Evolutionary conservation across 345 rosid species (phyloP), one percentile per base, ranked within the genome.

Genomic region (Populus nigra): DNA sequence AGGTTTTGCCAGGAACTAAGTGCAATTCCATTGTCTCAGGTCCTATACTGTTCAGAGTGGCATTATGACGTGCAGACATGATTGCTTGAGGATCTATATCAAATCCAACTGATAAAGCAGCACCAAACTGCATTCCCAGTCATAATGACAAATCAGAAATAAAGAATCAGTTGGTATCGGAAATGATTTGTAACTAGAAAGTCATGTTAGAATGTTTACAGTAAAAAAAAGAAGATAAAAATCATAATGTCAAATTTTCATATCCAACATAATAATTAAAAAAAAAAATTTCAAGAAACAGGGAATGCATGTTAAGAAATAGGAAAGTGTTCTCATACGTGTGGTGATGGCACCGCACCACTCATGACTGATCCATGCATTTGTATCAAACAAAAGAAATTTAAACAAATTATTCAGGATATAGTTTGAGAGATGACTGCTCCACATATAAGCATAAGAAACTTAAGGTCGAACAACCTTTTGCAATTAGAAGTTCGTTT

Each of bases 31-130:
- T 79, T 73, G 63, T 84, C 77, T 89, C 89, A 36, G 88, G 81
- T 38, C 53, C 83, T 74, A 92, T 85, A 75, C 81, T 83, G 90
- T 92, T 92, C 61, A 91, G 80, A 75, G 84, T 78, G 74, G 93
- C 93, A 80, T 94, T 94, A 39, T 87, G 88, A 57, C 57, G 76
- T 17, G 97, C 90, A 7, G 94, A 88, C 65, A 80, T 74, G 50
- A 92, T 85, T 68, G 97, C 91, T 50, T 79, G 84, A 29, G 91
- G 93, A 78, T 91, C 98, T 63, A 94, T 78, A 81, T 92, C 98
- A 63, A 91, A 43, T 72, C 96, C 98, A 71, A 82, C 89, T 33
- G 96, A 86, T 36, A 73, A 77, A 65, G 88, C 87, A 78, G 94
- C 93, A 73, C 97, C 98, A 68, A 91, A 90, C 98, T 92, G 87